A percentile compares a stretch with the other conserved stretches of the same genome.
Evolutionary conservation across 2,329 filamentous ascomycete genomes (phyloP).

Genomic region (Metarhizium anisopliae): DNA sequence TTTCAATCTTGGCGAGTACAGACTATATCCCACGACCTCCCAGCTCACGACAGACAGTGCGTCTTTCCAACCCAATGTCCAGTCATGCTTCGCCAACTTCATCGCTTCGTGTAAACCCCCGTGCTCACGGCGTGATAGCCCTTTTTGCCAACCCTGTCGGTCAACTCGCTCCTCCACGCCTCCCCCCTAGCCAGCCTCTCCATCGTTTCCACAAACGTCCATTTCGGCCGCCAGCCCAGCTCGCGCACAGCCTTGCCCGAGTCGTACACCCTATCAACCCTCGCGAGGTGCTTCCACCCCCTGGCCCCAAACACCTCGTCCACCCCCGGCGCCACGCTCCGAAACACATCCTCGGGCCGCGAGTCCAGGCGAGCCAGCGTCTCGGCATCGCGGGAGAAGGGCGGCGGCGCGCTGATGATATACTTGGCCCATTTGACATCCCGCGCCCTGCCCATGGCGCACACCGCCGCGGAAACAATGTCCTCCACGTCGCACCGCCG

Average conservation of each 20-base stretch:
- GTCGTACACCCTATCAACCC: constrained; percentile 37
- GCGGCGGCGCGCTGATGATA: constrained; percentile 34
- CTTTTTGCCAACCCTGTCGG: constrained; percentile 28
- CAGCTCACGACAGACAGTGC: neutral
- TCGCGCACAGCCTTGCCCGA: constrained; percentile 30
- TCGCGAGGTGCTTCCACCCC: constrained; percentile 27
- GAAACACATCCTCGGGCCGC: constrained; percentile 23
- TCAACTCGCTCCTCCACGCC: constrained; percentile 30
- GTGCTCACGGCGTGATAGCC: constrained; percentile 35
- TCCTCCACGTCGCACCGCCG: constrained; percentile 35
- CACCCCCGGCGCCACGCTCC: constrained; percentile 16
- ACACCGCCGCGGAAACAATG: constrained; percentile 30
- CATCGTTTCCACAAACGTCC: constrained; percentile 29
- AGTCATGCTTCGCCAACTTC: neutral
- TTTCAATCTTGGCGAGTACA: neutral
- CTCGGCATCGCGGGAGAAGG: constrained; percentile 22
- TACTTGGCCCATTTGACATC: constrained; percentile 29
- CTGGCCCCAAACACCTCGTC: constrained; percentile 20
- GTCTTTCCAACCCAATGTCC: too few species aligned
- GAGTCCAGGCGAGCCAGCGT: constrained; percentile 24
- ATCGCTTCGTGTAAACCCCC: constrained; percentile 32
- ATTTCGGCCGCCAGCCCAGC: constrained; percentile 32
- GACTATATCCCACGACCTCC: too few species aligned
- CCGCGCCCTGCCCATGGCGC: constrained; percentile 25
- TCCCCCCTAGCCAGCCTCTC: constrained; percentile 24